Base-by-base conservation (phyloP, 2,329 filamentous ascomycete species). In the Lojkania enalia region DNA sequence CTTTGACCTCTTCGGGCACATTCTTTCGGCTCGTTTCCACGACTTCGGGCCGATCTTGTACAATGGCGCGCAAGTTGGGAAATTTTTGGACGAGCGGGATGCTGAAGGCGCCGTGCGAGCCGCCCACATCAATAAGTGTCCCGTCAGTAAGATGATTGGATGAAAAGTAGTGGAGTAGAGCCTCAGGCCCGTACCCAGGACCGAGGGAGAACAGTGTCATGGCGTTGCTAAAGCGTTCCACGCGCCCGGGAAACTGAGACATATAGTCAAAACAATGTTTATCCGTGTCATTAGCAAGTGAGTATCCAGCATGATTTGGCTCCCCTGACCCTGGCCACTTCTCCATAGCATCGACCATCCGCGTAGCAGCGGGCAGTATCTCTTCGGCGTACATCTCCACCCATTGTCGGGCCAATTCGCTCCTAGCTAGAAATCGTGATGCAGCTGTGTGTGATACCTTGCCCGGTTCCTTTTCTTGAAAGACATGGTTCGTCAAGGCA, bases 91-190 rank as follows among this genome's bases (percentile, higher is more conserved):
- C 52, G 18, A 60, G 40, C 4, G 43, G 46, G 15, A 60, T 49
- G 14, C 38, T 21, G 5, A 51, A 49, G 25, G 13, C 13, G 19
- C 54, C 54, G 5, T 52, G 42, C n/a, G 48, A 53, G 1, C 57
- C 57, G n/a, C 55, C 55, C 4, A 60, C 32, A 25, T 60, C 55
- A 2, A 57, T 54, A 5, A 58, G 48, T 9, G 45, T 52, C 13
- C 38, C 52, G 14, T 43, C 25, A 16, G 38, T 46, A n/a, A 49
- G 27, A 21, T 20, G 32, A 13, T 7, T 36, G 48, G 46, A 53
- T 37, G 52, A 46, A 23, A 48, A 52, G 25, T 21, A 30, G 13
- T 48, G 21, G 36, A 49, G 21, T 32, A 35, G 15, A 25, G 42
- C 42, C 4, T 36, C 41, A 4, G 39, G 30, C 15, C 35, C 41